Percentiles rank a stretch among this genome's conserved stretches.
Evolutionary conservation across 257 asterid species (phyloP).

Genomic region (Linaria vulgaris): DNA sequence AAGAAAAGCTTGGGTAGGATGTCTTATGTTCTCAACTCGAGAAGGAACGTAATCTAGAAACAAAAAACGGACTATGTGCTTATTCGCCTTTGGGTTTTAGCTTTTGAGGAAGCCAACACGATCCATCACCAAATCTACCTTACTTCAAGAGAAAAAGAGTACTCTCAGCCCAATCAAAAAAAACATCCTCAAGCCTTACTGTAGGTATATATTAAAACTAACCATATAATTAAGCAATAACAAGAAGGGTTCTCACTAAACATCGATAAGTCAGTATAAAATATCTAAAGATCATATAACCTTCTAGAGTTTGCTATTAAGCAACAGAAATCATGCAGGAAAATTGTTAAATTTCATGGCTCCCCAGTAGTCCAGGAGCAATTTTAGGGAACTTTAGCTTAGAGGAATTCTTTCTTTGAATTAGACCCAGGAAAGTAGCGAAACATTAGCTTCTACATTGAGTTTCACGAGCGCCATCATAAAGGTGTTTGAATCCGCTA

Average conservation of each 20-base stretch:
- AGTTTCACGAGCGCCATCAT: not conserved
- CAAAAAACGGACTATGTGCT: too few species aligned
- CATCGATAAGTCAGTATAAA: not conserved
- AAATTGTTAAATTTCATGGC: too few species aligned
- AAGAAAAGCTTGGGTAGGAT: too few species aligned
- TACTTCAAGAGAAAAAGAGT: too few species aligned
- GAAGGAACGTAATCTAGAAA: too few species aligned
- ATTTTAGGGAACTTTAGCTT: not conserved
- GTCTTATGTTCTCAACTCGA: too few species aligned
- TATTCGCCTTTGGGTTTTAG: too few species aligned
- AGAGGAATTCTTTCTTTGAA: not conserved
- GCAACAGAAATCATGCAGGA: not conserved
- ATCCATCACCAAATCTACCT: too few species aligned
- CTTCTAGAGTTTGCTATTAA: not conserved
- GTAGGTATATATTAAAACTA: too few species aligned
- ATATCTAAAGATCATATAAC: not conserved
- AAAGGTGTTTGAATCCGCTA: not conserved
- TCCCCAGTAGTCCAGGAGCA: not conserved
- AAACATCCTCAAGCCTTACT: not conserved
- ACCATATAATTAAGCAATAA: not conserved
- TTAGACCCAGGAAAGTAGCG: too few species aligned
- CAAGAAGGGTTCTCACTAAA: not conserved
- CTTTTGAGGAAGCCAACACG: too few species aligned
- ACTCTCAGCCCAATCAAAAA: too few species aligned
- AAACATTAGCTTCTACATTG: not conserved